Percentiles rank a stretch among this genome's conserved stretches.
Conservation (phyloP, 2,329 filamentous ascomycete genomes). For the Aureobasidium sp. region DNA sequence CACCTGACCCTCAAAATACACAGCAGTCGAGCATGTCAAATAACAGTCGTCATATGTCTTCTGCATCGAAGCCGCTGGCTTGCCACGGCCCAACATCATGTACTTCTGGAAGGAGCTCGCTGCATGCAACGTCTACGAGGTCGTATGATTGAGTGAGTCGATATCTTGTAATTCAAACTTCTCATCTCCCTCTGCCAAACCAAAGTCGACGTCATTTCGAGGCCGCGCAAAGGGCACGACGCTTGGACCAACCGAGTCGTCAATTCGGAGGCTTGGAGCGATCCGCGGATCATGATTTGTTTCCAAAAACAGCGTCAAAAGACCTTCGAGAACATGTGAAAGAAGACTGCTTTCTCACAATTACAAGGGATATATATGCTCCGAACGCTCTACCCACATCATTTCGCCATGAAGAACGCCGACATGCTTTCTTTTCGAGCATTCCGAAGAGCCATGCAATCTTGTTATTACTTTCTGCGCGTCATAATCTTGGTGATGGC, state of each 20-base stretch:
- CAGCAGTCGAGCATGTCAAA: conserved; percentile 86
- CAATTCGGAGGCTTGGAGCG: no score
- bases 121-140: no score
- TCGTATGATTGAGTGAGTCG: no score
- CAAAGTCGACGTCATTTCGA: no score
- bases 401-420: background rate
- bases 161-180: no score
- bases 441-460: background rate
- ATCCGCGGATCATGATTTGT: no score
- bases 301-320: no score
- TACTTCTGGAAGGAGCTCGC: background rate
- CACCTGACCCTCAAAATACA: conserved; percentile 88
- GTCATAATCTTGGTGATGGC: conserved; percentile 89
- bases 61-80: conserved; percentile 68
- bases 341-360: background rate
- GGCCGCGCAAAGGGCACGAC: no score
- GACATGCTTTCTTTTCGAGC: no score
- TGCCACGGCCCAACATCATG: conserved; percentile 47
- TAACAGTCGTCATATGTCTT: conserved; percentile 98
- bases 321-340: no score
- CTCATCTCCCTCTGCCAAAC: no score
- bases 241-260: no score
- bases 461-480: conserved; percentile 28
- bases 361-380: conserved; percentile 6
- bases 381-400: background rate